Percentiles rank a stretch among this genome's conserved stretches.
These are phyloP conservation scores for Chaetomium sp. DNA, from an alignment of 2,329 filamentous ascomycete species.

Conservation along the genomic window DNA sequence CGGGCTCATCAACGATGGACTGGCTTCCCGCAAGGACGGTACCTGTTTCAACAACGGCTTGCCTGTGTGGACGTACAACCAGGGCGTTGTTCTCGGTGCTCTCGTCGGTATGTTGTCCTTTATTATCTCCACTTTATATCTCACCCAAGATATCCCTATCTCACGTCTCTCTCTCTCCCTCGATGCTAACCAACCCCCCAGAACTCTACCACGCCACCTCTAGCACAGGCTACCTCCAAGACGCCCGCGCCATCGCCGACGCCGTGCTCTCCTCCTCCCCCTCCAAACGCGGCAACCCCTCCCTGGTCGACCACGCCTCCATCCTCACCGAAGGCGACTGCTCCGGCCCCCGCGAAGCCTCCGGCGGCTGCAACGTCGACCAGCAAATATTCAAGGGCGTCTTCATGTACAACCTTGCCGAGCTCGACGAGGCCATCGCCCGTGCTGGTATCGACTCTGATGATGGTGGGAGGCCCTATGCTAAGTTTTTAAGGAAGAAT, in stretches of 20 bases:
- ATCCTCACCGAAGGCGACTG: constrained; percentile 42
- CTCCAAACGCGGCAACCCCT: constrained; percentile 26
- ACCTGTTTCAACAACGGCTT: constrained; percentile 46
- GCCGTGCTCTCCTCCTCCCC: constrained; percentile 39
- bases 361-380: constrained; percentile 39
- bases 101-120: constrained; percentile 30
- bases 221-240: constrained; percentile 35
- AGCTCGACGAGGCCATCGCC: constrained; percentile 37
- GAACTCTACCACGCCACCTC: constrained; percentile 43
- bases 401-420: constrained; percentile 58
- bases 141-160: background rate
- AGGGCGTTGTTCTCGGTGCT: constrained; percentile 50
- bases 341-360: constrained; percentile 38
- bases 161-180: background rate
- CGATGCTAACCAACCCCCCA: background rate
- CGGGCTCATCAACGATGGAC: constrained; percentile 48
- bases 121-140: background rate
- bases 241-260: constrained; percentile 43
- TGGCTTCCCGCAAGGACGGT: constrained; percentile 28
- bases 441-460: background rate
- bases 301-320: too few relatives aligned
- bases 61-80: constrained; percentile 51
- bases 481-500: constrained; percentile 19
- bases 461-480: constrained; percentile 15
- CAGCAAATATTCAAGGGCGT: constrained; percentile 62